Conservation (phyloP, 345 rosid species). For the Eucalyptus regnans region DNA sequence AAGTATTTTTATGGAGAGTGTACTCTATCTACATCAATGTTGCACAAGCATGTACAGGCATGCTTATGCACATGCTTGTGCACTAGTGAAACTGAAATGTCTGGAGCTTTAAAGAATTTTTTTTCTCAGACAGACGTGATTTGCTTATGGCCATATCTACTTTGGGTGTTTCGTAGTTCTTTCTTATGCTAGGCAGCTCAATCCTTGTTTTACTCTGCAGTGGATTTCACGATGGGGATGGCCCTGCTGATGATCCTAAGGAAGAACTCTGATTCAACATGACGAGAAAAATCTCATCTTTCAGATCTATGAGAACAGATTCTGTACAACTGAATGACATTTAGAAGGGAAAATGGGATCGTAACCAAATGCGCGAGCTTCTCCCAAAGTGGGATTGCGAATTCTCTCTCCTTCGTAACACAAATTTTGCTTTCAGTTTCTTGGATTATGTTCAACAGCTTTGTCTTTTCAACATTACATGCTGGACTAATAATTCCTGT, state of each 20-base stretch:
- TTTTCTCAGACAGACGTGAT: not conserved
- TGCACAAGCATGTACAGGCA: not conserved
- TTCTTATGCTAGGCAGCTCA: not conserved
- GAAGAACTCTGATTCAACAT: slow-evolving; percentile 24
- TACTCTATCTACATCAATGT: not conserved
- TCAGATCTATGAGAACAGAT: not conserved
- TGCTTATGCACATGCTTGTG: not conserved
- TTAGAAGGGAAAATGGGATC: not conserved
- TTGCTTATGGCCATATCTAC: not conserved
- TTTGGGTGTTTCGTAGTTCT: not conserved
- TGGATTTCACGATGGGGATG: not conserved
- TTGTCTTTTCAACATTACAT: not conserved
- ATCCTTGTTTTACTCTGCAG: slow-evolving; percentile 8
- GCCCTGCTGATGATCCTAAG: not conserved
- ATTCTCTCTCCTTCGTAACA: not conserved
- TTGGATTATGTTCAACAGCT: not conserved
- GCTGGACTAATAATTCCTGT: not conserved
- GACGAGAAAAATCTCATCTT: not conserved
- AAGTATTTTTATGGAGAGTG: not conserved
- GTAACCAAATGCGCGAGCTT: not conserved
- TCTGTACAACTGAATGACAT: not conserved
- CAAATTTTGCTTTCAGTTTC: not conserved
- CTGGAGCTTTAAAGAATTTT: not conserved
- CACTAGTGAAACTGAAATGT: not conserved
- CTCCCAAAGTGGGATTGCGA: not conserved